Conservation (phyloP, 139 green algal species). For the Chlamydomonas sp. region DNA sequence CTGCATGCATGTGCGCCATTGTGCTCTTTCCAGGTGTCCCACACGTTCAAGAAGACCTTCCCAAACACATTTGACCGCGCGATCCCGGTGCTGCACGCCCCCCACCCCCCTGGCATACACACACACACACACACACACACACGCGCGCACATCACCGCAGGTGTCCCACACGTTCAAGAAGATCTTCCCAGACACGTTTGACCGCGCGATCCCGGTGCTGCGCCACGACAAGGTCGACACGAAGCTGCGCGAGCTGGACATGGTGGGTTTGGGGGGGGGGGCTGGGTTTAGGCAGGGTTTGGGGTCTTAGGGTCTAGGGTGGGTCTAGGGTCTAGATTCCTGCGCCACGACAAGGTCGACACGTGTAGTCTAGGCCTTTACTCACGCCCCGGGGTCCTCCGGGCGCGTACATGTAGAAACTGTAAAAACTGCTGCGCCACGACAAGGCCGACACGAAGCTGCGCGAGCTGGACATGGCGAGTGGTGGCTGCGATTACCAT, state of each 20-base stretch:
- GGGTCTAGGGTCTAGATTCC: no score
- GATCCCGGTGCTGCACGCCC: no score
- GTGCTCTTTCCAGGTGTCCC: constrained; percentile 10
- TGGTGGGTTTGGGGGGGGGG: no score
- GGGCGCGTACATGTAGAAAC: no score
- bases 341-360: no score
- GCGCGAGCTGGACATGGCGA: constrained; percentile 18
- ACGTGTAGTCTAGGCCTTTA: no score
- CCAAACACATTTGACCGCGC: constrained; percentile 51
- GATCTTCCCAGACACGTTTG: constrained; percentile 58
- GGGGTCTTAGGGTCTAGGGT: no score
- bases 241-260: constrained; percentile 35
- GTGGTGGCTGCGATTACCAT: no score
- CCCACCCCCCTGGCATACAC: no score
- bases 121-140: not conserved
- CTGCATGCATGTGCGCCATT: no score
- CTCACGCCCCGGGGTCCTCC: no score
- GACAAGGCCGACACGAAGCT: constrained; percentile 49
- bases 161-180: constrained; percentile 29
- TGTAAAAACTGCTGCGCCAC: constrained; percentile 42
- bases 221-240: constrained; percentile 45
- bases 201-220: constrained; percentile 35
- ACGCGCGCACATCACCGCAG: not conserved
- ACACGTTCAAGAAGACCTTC: constrained; percentile 44
- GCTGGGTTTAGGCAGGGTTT: no score